These are phyloP conservation scores for Ogataea sp. DNA, from an alignment of 805 yeast species.

Conservation along the genomic window DNA sequence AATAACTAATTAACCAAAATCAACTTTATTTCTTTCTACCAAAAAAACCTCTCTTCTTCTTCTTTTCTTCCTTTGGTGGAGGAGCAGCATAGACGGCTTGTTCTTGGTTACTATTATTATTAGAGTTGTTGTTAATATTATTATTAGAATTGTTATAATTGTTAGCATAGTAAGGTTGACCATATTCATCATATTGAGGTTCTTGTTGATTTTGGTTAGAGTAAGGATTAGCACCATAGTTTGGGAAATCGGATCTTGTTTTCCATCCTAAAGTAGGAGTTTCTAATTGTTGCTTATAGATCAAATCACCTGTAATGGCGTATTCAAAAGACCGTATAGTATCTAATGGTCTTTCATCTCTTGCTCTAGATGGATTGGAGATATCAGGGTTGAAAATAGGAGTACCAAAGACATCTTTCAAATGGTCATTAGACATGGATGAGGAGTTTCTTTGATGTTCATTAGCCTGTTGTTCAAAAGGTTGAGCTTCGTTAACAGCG, in stretches of 20 bases:
- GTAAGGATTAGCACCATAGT: constrained; percentile 33
- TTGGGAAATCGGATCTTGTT: constrained; percentile 71
- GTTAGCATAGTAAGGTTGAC: constrained; percentile 31
- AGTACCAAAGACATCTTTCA: constrained; percentile 81
- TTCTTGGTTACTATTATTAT: constrained; percentile 7
- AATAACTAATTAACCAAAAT: neutral
- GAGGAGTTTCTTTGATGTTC: constrained; percentile 27
- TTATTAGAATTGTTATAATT: constrained; percentile 10
- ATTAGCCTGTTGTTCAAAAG: constrained; percentile 61
- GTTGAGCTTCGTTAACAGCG: constrained; percentile 95
- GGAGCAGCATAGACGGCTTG: constrained; percentile 43
- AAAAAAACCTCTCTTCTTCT: constrained; percentile 76
- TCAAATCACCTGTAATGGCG: constrained; percentile 82
- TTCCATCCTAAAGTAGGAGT: constrained; percentile 76
- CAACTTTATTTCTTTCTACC: constrained; percentile 42
- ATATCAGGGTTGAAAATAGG: constrained; percentile 73
- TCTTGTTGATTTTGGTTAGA: constrained; percentile 19
- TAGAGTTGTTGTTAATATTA: constrained; percentile 1
- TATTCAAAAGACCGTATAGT: constrained; percentile 92
- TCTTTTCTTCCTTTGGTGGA: constrained; percentile 38
- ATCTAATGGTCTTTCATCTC: constrained; percentile 96
- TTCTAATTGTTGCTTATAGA: constrained; percentile 76
- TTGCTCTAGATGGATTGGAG: constrained; percentile 86
- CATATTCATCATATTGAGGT: constrained; percentile 26
- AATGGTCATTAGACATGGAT: constrained; percentile 26